Evolutionary conservation across 768 basidiomycete species (phyloP), one percentile per base, ranked within the genome.

Genomic region (Lentinula edodes): DNA sequence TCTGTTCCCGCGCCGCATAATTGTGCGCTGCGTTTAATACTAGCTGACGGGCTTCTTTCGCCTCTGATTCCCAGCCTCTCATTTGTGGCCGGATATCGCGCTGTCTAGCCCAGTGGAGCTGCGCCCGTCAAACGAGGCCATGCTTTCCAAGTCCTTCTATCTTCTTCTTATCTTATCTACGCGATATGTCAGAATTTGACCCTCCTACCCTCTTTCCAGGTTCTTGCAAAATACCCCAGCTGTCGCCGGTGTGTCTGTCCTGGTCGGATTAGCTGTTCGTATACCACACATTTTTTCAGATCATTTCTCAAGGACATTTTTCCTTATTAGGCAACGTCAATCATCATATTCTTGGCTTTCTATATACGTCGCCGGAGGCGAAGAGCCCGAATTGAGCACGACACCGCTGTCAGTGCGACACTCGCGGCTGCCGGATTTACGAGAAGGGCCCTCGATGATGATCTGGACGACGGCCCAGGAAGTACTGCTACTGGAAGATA

Each of bases 171-270:
- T 6, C 41, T 53, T 53, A 18, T n/a, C 28, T 28, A 28, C 28
- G 28, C 28, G 5, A 23, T 39, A 5, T 34, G 20, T 34, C 51
- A n/a, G 18, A 52, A 23, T 23, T n/a, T 58, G 43, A 35, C 43
- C 15, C 0, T 9, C 28, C 20, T 39, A 41, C 20, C 34, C 9
- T 32, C 18, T 8, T 43, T 5, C 3, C 28, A 92, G 90, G 60
- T 98, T 97, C 76, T 95, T 96, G 74, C 72, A 72, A 54, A 91
- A 96, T 70, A 90, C 88, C 23, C 93, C 93, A 18, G 95, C 94
- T 10, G 94, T 98, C 3, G 89, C 89, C 1, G 96, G 91, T 50
- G 91, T 94, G 7, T 98, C 97, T 67, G 84, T 93, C 42, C 86
- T 94, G 15, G 91, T 95, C 16, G 95, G 94, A 34, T 79, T 98